Evolutionary conservation across 2,329 filamentous ascomycete species (phyloP).

Genomic region (Phyllosticta citribraziliensis): DNA sequence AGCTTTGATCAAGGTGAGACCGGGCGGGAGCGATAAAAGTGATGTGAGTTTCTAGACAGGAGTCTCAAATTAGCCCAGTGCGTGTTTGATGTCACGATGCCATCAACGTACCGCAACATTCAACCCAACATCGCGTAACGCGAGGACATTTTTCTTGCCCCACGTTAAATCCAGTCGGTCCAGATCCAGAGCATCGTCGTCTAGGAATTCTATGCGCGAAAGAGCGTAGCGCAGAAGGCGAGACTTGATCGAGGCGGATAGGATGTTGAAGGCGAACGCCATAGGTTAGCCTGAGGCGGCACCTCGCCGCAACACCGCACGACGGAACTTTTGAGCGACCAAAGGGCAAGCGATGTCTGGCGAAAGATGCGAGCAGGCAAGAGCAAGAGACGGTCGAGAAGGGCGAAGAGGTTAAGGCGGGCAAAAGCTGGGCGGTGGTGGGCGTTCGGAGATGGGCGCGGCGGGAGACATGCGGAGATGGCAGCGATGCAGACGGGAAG

Average conservation of each 20-base stretch:
- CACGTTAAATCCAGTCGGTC: conserved; percentile 78
- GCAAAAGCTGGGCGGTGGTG: background rate
- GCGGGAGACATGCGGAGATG: background rate
- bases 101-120: conserved; percentile 56
- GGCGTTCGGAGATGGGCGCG: background rate
- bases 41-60: conserved; percentile 63
- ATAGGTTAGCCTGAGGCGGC: conserved; percentile 34
- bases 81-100: background rate
- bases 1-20: conserved; percentile 62
- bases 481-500: background rate
- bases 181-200: conserved; percentile 75
- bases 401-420: background rate
- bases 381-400: background rate
- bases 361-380: conserved; percentile 19
- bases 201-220: conserved; percentile 73
- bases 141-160: conserved; percentile 72
- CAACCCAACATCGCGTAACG: conserved; percentile 78
- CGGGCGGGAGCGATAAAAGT: conserved; percentile 57
- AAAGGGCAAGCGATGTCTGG: conserved; percentile 16
- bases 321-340: background rate
- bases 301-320: conserved; percentile 11
- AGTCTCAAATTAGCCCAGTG: conserved; percentile 14
- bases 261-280: conserved; percentile 48
- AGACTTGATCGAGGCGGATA: conserved; percentile 76
- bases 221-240: conserved; percentile 79